These are phyloP conservation scores for Fusarium cyanostomum DNA, from an alignment of 2,329 filamentous ascomycete species.

Conservation along the genomic window DNA sequence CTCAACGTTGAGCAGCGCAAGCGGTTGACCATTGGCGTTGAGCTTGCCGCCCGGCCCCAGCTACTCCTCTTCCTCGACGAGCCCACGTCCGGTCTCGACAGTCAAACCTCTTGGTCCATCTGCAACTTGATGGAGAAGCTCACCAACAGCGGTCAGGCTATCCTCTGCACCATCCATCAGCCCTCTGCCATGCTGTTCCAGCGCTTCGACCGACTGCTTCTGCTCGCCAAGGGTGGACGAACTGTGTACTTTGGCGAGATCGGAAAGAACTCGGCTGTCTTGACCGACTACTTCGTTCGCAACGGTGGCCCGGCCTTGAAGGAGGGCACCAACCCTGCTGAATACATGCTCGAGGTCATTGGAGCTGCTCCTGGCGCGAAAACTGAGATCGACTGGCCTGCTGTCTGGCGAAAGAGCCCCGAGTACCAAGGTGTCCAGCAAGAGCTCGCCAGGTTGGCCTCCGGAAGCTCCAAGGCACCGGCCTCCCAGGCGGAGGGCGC, in stretches of 20 bases:
- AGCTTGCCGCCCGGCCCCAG: conserved; percentile 61
- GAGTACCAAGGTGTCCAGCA: conserved; percentile 63
- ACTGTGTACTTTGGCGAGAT: conserved; percentile 59
- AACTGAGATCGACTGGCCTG: conserved; percentile 70
- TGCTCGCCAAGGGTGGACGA: conserved; percentile 42
- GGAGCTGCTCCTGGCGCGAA: conserved; percentile 57
- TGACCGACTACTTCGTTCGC: conserved; percentile 79
- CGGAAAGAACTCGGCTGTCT: conserved; percentile 70
- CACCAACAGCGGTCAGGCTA: conserved; percentile 58
- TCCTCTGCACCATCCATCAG: conserved; percentile 45
- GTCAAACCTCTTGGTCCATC: conserved; percentile 68
- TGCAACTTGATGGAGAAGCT: conserved; percentile 66
- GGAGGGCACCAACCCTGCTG: conserved; percentile 76
- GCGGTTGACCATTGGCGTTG: conserved; percentile 65
- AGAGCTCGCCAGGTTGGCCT: conserved; percentile 65
- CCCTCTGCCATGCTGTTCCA: conserved; percentile 36
- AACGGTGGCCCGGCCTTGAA: conserved; percentile 73
- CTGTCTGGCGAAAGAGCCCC: conserved; percentile 65
- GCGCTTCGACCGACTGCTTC: conserved; percentile 64
- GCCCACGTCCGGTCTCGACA: conserved; percentile 67
- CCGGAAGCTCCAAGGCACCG: conserved; percentile 36
- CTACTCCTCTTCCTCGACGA: conserved; percentile 68
- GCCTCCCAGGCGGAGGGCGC: neutral
- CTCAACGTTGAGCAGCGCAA: conserved; percentile 68
- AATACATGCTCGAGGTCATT: conserved; percentile 47